Percentiles rank a stretch among this genome's conserved stretches.
These are phyloP conservation scores for Colletotrichum viniferum DNA, from an alignment of 2,329 filamentous ascomycete genomes.

Conservation along the genomic window DNA sequence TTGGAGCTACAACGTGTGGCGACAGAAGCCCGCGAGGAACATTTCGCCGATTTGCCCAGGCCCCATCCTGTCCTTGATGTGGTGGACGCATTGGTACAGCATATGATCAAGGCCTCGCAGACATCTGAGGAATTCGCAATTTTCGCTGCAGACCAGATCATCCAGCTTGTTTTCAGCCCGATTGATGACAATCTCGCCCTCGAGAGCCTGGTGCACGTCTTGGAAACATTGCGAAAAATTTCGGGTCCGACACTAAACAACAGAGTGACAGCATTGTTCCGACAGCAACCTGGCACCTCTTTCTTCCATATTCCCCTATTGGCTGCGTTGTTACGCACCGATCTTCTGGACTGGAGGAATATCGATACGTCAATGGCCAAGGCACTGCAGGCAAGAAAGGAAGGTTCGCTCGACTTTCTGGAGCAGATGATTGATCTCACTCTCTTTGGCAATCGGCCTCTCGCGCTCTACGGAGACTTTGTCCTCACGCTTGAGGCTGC, in stretches of 20 bases:
- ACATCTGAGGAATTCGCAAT: conserved; percentile 64
- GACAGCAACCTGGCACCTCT: conserved; percentile 57
- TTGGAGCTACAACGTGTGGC: conserved; percentile 61
- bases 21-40: conserved; percentile 59
- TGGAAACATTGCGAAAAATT: conserved; percentile 66
- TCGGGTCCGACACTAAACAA: conserved; percentile 57
- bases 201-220: conserved; percentile 66
- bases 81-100: conserved; percentile 64
- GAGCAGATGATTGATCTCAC: conserved; percentile 79
- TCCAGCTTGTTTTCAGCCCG: conserved; percentile 58
- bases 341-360: conserved; percentile 65
- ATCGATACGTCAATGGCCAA: conserved; percentile 77
- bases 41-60: conserved; percentile 63
- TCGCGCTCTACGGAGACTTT: conserved; percentile 84
- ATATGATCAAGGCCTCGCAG: conserved; percentile 68
- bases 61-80: conserved; percentile 65
- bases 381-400: conserved; percentile 72
- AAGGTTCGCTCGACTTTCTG: conserved; percentile 79
- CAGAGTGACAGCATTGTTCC: conserved; percentile 60
- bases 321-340: conserved; percentile 61
- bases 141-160: conserved; percentile 65
- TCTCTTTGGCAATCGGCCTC: conserved; percentile 77
- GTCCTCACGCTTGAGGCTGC: conserved; percentile 81
- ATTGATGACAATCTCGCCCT: conserved; percentile 61
- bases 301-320: conserved; percentile 64